Evolutionary conservation across 208 protist genomes (phyloP).

Genomic region (Leishmania mexicana): DNA sequence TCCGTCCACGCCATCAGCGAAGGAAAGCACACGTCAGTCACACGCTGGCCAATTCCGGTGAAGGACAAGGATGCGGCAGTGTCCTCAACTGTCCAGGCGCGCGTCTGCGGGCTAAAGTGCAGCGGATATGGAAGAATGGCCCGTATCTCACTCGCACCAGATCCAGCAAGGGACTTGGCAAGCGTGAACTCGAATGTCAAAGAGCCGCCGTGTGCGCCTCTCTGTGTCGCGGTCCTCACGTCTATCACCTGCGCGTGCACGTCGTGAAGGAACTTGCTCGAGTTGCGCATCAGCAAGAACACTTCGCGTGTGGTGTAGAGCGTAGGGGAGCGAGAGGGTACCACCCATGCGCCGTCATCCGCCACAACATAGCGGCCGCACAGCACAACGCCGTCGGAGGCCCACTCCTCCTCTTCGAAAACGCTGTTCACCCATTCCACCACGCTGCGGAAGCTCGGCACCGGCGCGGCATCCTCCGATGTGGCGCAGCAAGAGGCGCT

Average conservation of each 20-base stretch:
- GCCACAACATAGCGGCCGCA: slow-evolving; percentile 75
- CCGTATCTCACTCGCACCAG: slow-evolving; percentile 67
- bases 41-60: slow-evolving; percentile 69
- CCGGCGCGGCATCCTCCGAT: background rate
- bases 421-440: slow-evolving; percentile 56
- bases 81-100: slow-evolving; percentile 2
- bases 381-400: slow-evolving; percentile 68
- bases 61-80: slow-evolving; percentile 33
- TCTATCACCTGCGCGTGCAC: slow-evolving; percentile 52
- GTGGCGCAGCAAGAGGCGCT: background rate
- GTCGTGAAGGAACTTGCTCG: slow-evolving; percentile 73
- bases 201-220: background rate
- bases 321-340: slow-evolving; percentile 57
- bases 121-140: slow-evolving; percentile 74
- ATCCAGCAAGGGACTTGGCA: slow-evolving; percentile 53
- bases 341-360: slow-evolving; percentile 83
- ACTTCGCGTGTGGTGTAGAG: slow-evolving; percentile 64
- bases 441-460: slow-evolving; percentile 49
- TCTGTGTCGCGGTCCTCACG: background rate
- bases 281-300: slow-evolving; percentile 83
- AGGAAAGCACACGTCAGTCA: slow-evolving; percentile 82
- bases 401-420: slow-evolving; percentile 33
- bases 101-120: background rate
- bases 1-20: slow-evolving; percentile 75
- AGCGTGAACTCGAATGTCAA: slow-evolving; percentile 58